These are phyloP conservation scores for Rhizophora mangle DNA, from an alignment of 345 rosid genomes.

Conservation along the genomic window DNA sequence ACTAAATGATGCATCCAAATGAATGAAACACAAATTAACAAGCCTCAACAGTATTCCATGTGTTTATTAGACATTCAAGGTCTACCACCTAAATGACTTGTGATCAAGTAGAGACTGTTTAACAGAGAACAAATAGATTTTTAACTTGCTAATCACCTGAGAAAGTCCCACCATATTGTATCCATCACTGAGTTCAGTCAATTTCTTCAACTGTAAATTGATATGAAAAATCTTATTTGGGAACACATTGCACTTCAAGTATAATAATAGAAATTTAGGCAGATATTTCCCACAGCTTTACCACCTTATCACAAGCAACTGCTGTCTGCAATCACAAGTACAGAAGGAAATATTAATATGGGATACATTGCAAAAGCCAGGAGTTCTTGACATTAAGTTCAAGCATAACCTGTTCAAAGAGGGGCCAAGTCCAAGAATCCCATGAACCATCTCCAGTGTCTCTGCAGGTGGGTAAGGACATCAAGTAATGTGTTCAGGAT, in stretches of 20 bases:
- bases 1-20: background rate
- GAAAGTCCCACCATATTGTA: constrained; percentile 86
- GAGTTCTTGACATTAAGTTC: constrained; percentile 10
- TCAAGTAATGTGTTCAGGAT: background rate
- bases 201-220: constrained; percentile 55
- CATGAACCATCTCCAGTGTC: constrained; percentile 87
- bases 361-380: constrained; percentile 5
- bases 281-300: constrained; percentile 23
- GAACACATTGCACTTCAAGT: constrained; percentile 10
- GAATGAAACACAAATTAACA: background rate
- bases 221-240: constrained; percentile 8
- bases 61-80: background rate
- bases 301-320: constrained; percentile 81
- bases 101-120: background rate
- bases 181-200: constrained; percentile 66
- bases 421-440: constrained; percentile 96
- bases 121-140: background rate
- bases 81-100: background rate
- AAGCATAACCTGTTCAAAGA: constrained; percentile 57
- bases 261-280: background rate
- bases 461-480: constrained; percentile 29
- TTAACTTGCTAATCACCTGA: constrained; percentile 44
- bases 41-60: background rate
- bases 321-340: constrained; percentile 54
- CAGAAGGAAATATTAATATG: background rate